phyloP scores from a whole-genome alignment of 495 filamentous ascomycete species.

The Aspergillus biplanus region DNA sequence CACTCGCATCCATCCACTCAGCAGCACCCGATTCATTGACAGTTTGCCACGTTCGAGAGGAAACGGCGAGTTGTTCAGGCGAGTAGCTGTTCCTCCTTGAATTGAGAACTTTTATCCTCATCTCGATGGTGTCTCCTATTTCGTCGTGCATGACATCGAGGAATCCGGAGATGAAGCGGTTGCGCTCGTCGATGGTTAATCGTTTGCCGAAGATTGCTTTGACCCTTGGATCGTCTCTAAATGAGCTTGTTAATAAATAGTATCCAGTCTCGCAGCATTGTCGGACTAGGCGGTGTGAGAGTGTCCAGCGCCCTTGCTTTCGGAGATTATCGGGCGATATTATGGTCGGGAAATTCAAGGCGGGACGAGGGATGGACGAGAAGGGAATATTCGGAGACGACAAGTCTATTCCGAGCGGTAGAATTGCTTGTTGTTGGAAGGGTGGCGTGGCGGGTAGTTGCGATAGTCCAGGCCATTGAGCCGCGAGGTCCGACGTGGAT shows the following conservation, averaged over 20 bases:
- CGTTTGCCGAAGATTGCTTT: constrained; percentile 29
- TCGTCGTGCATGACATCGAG: constrained; percentile 28
- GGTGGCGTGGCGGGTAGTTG: constrained; percentile 29
- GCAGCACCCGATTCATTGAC: constrained; percentile 26
- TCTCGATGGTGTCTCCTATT: constrained; percentile 26
- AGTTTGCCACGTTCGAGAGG: constrained; percentile 30
- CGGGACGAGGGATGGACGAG: constrained; percentile 13
- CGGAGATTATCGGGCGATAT: constrained; percentile 19
- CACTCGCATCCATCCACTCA: constrained; percentile 37
- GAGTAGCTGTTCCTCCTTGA: constrained; percentile 22
- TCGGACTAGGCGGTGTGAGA: constrained; percentile 37
- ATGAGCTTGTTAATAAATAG: constrained; percentile 26
- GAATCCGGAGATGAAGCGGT: constrained; percentile 29
- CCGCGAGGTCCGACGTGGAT: constrained; percentile 14
- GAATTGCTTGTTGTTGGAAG: constrained; percentile 27
- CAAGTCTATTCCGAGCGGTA: constrained; percentile 29
- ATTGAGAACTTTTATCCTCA: constrained; percentile 28
- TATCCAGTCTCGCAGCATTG: constrained; percentile 35
- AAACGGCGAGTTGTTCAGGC: constrained; percentile 19
- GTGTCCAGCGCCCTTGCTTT: constrained; percentile 24
- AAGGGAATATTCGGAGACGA: constrained; percentile 24
- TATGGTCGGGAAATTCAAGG: constrained; percentile 20
- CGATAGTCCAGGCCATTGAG: constrained; percentile 22
- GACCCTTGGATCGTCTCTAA: constrained; percentile 23
- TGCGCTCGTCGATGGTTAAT: constrained; percentile 28